Base-by-base conservation (phyloP, 2,329 filamentous ascomycete genomes). In the Myriosclerotinia curreyana region DNA sequence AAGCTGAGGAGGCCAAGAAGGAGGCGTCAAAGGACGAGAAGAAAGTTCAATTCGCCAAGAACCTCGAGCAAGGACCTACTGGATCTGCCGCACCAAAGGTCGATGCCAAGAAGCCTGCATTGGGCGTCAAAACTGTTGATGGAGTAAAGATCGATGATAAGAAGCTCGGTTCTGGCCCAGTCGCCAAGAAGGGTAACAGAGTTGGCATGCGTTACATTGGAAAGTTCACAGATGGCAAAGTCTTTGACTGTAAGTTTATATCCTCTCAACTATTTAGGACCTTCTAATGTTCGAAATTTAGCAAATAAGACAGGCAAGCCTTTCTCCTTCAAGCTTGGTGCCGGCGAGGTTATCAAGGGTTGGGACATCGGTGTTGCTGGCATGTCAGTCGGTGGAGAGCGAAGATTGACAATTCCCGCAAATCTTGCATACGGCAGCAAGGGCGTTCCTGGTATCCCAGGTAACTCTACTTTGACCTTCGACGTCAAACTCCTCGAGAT, bases 241-340 rank as follows among this genome's bases (percentile, higher is more conserved):
- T 96, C 71, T 99, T 99, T 75, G 94, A 98, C 79, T 84, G 90
- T 92, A 80, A 83, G 88, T 84, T n/a, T 11, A 66, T 34, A 46
- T 22, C 22, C 31, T 42, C 42, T 36, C 6, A 20, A 14, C 22
- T 31, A 36, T 34, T 5, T 15, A 15, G 12, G 1, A 7, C 4
- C 25, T 28, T 54, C 55, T 64, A 61, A 61, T n/a, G 12, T 22
- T 63, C 2, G 44, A 52, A 69, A 51, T 48, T 20, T 73, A 93
- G 91, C 92, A 78, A 98, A 99, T 85, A 99, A 98, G 85, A 97
- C 96, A 82, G 95, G 95, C 74, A 93, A 96, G 82, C 94, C 96
- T 65, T 99, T 99, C 82, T 85, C 84, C 71, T 98, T 98, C 86
- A 96, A 94, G 83, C 87, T 96, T 67, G 96, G 95, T 71, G 86